Base-by-base conservation (phyloP, 208 protist genomes). In the Lotmaria passim region DNA sequence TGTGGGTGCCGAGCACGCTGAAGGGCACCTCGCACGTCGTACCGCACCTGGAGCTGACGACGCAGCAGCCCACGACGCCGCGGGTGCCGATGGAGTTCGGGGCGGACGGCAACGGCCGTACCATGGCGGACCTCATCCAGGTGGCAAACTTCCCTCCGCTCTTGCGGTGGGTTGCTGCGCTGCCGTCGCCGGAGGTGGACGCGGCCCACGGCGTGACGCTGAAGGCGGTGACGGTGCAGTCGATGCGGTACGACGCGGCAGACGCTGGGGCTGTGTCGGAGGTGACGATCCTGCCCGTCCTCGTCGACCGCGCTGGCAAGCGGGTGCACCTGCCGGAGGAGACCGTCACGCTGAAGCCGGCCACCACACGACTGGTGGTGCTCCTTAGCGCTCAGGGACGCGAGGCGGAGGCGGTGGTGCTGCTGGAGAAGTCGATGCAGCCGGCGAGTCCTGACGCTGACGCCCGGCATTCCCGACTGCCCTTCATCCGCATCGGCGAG, bases 61-160 rank as follows among this genome's bases (percentile, higher is more conserved):
- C 86, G 52, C 79, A 83, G 51, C 66, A 87, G 39, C 58, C 73
- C 12, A 69, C 72, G 48, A 34, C 65, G 38, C 64, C 78, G 62
- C 84, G 89, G 36, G 85, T 95, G 47, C 89, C 89, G 11, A 75
- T 94, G 23, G 82, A 83, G 71, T 94, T 94, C 57, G 78, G 47
- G 28, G 12, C 70, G 56, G 67, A 68, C 50, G 82, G 85, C 73
- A 86, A 70, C 61, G 78, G 80, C 33, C 70, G 78, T 39, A 90
- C 77, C 7, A 93, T 91, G 81, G 67, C 68, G 14, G 91, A 96
- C 65, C 78, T 96, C 39, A 86, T 95, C 19, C 80, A 77, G 36
- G 83, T 86, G 24, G 89, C 87, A n/a, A 96, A 94, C 79, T 96
- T 85, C 48, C 50, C 63, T 19, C 91, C 91, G 23, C 76, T 96